phyloP scores from a whole-genome alignment of 768 basidiomycete genomes.

The Serendipita vermifera region DNA sequence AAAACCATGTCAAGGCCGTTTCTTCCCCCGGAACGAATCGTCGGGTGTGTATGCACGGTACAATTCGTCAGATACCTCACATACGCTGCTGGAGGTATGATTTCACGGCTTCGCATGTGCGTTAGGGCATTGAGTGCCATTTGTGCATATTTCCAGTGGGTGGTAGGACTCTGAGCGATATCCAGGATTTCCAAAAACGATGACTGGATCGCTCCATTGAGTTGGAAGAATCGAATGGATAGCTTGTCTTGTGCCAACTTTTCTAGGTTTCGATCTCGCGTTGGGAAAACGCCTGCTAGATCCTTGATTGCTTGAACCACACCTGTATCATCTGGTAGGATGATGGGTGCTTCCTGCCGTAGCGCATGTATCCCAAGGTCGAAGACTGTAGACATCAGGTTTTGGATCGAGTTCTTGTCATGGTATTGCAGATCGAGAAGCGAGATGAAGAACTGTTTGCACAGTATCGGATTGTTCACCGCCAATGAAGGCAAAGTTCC shows the following conservation, averaged over 20 bases:
- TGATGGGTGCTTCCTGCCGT: conserved; percentile 35
- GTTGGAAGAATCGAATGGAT: neutral
- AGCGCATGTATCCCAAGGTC: conserved; percentile 39
- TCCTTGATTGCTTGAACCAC: conserved; percentile 34
- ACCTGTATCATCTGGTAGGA: conserved; percentile 32
- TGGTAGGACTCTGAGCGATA: conserved; percentile 45
- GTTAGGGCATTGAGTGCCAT: conserved; percentile 50
- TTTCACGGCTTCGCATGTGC: conserved; percentile 52
- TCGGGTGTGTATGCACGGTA: conserved; percentile 55
- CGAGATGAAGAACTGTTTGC: conserved; percentile 40
- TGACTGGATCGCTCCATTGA: conserved; percentile 3
- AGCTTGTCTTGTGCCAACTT: conserved; percentile 14
- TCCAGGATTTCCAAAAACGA: conserved; percentile 45
- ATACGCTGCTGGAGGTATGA: conserved; percentile 36
- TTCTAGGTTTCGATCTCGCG: conserved; percentile 40
- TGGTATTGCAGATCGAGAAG: conserved; percentile 70
- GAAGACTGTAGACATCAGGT: conserved; percentile 48
- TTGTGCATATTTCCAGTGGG: conserved; percentile 77
- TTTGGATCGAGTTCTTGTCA: conserved; percentile 78
- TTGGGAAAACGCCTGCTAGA: conserved; percentile 15
- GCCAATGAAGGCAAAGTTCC: conserved; percentile 14
- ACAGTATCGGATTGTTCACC: conserved; percentile 44
- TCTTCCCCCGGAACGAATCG: conserved; percentile 51
- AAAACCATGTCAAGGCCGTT: conserved; percentile 53
- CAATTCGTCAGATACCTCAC: conserved; percentile 53